Evolutionary conservation across 2,329 filamentous ascomycete species (phyloP), one percentile per base, ranked within the genome.

Genomic region (Colletotrichum liriopes): DNA sequence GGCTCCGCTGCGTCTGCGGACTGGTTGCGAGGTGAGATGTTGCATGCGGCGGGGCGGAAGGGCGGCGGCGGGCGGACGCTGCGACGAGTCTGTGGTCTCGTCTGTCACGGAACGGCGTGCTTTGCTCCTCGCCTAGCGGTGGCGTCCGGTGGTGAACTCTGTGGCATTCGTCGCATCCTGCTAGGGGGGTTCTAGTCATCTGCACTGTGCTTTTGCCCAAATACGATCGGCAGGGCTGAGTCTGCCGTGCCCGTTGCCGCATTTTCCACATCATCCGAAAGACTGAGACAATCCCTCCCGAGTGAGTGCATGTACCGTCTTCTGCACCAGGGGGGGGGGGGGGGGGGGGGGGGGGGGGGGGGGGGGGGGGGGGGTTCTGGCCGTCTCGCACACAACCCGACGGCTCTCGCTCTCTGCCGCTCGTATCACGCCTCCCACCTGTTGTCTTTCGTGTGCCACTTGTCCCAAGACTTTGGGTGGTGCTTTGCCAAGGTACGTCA

Each of bases 401-500:
- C 3, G n/a, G 23, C 23, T 26, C 23, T 1, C 4, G 29, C 29
- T 32, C 23, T 32, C 6, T 14, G 23, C 2, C 23, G 23, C 14
- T 43, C 7, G 55, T 58, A 41, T 9, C 14, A 39, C 32, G 20
- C n/a, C 37, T 26, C n/a, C 55, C 37, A 12, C 54, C 54, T 5
- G 29, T 20, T 35, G 16, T 41, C 16, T 37, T 37, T 26, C 23
- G 58, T 35, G 32, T 26, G 29, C 29, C 58, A 45, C 65, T 43
- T 20, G 26, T 52, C 51, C 35, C 67, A 59, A 65, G 67, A 58
- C 67, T 56, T 35, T 55, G 43, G 39, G 62, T 60, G 67, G 29
- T 47, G 43, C 23, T 59, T n/a, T 26, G 67, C 67, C 67, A 71
- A 71, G 35, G 62, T 67, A 61, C 63, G 67, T 71, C 67, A 67